Conservation (phyloP, 495 filamentous ascomycete genomes). For the Amniculicola lignicola region DNA sequence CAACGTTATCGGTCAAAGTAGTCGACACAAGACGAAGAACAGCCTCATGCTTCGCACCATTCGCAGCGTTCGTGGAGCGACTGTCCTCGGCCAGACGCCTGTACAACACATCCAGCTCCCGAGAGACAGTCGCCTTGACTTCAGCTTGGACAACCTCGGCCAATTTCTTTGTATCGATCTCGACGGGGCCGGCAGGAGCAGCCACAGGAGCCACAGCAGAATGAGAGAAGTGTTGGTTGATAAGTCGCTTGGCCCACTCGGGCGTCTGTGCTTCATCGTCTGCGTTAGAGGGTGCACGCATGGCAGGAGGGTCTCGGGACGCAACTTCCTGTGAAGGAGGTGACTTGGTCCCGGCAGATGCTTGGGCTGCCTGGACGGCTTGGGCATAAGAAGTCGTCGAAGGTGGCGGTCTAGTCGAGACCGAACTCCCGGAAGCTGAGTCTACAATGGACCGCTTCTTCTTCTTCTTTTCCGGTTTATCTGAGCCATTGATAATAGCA, state of each 20-base stretch:
- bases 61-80: conserved; percentile 60
- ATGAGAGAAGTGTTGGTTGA: conserved; percentile 18
- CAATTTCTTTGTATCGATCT: conserved; percentile 51
- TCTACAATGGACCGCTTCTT: conserved; percentile 34
- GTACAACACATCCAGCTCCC: conserved; percentile 59
- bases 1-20: conserved; percentile 86
- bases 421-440: conserved; percentile 34
- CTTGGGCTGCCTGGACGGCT: conserved; percentile 25
- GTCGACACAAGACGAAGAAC: conserved; percentile 82
- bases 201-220: conserved; percentile 36
- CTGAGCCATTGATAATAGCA: conserved; percentile 41
- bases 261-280: conserved; percentile 13
- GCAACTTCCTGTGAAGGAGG: background rate
- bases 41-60: conserved; percentile 68
- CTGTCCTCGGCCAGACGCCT: conserved; percentile 63
- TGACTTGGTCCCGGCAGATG: conserved; percentile 17
- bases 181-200: conserved; percentile 36
- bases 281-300: background rate
- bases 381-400: conserved; percentile 33
- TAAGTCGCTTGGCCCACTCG: conserved; percentile 26
- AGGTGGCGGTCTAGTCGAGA: conserved; percentile 26
- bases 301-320: no score
- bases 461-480: conserved; percentile 51
- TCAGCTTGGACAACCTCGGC: conserved; percentile 55
- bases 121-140: conserved; percentile 54